Evolutionary conservation across 352 stramenopile species (phyloP), one percentile per base, ranked within the genome.

Genomic region (Ophiocytium majus): DNA sequence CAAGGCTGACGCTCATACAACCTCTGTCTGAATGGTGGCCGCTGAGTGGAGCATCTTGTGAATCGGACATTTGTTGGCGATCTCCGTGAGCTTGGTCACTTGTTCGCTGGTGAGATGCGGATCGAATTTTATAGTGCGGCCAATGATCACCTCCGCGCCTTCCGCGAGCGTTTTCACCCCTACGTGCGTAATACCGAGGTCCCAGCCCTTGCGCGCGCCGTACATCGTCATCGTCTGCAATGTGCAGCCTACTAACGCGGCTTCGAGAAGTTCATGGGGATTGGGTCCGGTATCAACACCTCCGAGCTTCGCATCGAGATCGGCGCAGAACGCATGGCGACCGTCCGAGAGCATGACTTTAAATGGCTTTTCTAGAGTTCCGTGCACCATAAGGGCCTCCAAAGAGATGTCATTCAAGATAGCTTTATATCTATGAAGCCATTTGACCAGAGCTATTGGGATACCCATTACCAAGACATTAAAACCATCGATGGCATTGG

Each of bases 361-460:
- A n/a, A n/a, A n/a, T n/a, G n/a, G n/a, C n/a, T n/a, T n/a, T n/a
- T n/a, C n/a, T n/a, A n/a, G n/a, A n/a, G n/a, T n/a, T n/a, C n/a
- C n/a, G n/a, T n/a, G n/a, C n/a, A n/a, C n/a, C n/a, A n/a, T n/a
- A n/a, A n/a, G n/a, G n/a, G n/a, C n/a, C n/a, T n/a, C n/a, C n/a
- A n/a, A n/a, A n/a, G n/a, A n/a, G n/a, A n/a, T n/a, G n/a, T n/a
- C n/a, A n/a, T n/a, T n/a, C n/a, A n/a, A n/a, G n/a, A n/a, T n/a
- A n/a, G n/a, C n/a, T n/a, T n/a, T n/a, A n/a, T n/a, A n/a, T 71
- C 28, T 71, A 71, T 71, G 57, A 71, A 23, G 28, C 23, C 28
- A 23, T 71, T 71, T 71, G 57, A 71, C 28, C 23, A 71, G 57
- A 71, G 19, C 57, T 71, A 71, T 71, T 71, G 57, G 57, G 57